Percentiles rank a stretch among this genome's conserved stretches.
Conservation (phyloP, 2,329 filamentous ascomycete species). For the Aspergillus brunneoviolaceus region DNA sequence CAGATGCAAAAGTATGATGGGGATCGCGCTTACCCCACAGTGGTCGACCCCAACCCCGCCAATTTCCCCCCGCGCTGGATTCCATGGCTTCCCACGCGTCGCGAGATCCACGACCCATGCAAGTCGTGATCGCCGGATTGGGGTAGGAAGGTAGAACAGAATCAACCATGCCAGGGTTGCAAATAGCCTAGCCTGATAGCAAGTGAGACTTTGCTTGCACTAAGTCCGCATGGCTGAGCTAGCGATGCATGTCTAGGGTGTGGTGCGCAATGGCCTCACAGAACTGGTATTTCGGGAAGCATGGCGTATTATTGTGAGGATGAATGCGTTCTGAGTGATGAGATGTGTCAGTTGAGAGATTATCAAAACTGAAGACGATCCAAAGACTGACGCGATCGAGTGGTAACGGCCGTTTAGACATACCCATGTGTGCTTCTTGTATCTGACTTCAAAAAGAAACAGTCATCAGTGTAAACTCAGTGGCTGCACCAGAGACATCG, state of each 20-base stretch:
- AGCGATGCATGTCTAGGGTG: constrained; percentile 58
- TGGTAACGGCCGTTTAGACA: too few relatives aligned
- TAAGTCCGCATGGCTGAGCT: constrained; percentile 58
- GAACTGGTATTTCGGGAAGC: constrained; percentile 57
- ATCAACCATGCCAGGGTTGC: constrained; percentile 7
- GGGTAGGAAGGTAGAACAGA: constrained; percentile 14
- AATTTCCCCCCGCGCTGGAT: background rate
- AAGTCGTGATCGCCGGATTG: constrained; percentile 19
- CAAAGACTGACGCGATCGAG: too few relatives aligned
- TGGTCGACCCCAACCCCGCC: background rate
- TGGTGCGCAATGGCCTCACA: constrained; percentile 58
- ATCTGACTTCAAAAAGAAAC: too few relatives aligned
- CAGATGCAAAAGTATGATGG: background rate
- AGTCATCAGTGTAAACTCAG: background rate
- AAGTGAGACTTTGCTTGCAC: constrained; percentile 60
- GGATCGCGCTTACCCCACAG: background rate
- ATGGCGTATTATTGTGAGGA: constrained; percentile 25
- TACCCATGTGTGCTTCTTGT: too few relatives aligned
- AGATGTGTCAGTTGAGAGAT: too few relatives aligned
- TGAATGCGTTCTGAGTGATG: background rate
- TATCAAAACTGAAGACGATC: too few relatives aligned
- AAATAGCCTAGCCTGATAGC: constrained; percentile 25
- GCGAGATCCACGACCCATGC: constrained; percentile 18
- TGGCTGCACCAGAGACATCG: background rate
- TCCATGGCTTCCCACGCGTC: constrained; percentile 4